Evolutionary conservation across 345 rosid species (phyloP), one percentile per base, ranked within the genome.

Genomic region (Luvunga scandens): DNA sequence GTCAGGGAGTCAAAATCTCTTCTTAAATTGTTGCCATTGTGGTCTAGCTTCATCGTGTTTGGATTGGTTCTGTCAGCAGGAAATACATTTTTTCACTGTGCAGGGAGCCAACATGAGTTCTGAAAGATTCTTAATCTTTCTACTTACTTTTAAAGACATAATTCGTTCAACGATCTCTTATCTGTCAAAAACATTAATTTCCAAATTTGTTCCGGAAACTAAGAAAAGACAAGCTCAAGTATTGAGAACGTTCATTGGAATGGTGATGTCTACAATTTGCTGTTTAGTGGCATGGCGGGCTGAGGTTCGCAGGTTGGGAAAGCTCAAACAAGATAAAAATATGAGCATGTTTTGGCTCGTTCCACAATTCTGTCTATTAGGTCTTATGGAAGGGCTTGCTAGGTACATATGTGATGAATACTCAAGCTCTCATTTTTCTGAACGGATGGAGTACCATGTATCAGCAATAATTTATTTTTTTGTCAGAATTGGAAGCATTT

Each of bases 321-420:
- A 48, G 2, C 4, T 6, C 2, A 13, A 34, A 50, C 0, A 2
- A 0, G 6, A 0, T 4, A 24, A 55, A 9, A 4, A 25, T 2
- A 67, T 74, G 69, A 74, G 38, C 30, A 28, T 68, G 12, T 67
- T 67, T 21, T 39, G 50, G 78, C 31, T 75, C 16, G 25, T 12
- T 2, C 78, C 78, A 9, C 82, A 80, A 13, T 80, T 59, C 38
- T 30, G 65, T 10, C 18, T 75, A 3, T 61, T 80, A 27, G 75
- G 82, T 22, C 19, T 74, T 2, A 50, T 69, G 79, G 14, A 45
- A 18, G 75, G 71, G 24, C 50, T 69, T 19, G 55, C 75, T 22
- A 4, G 2, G 9, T n/a, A 45, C n/a, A 70, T 75, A 6, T 12
- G 75, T 2, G 24, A 6, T 5, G 55, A 79, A 28, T 60, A 39